A percentile compares a stretch with the other conserved stretches of the same genome.
Conservation (phyloP, 139 green algal species). For the Edaphochlamys debaryana region DNA sequence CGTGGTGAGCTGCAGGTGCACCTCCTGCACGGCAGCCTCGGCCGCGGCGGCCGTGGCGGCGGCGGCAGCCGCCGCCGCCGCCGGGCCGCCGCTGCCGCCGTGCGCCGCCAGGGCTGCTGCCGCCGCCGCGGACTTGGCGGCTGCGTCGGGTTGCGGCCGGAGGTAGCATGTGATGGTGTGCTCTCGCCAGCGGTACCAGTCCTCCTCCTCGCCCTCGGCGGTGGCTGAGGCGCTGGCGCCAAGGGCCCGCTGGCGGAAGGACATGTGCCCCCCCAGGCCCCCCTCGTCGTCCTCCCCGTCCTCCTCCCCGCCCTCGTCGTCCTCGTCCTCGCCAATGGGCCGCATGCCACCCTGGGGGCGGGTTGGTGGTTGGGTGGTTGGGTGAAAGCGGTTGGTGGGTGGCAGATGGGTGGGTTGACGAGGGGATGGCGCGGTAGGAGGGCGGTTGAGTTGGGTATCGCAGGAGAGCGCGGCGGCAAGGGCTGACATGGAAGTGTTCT, state of each 20-base stretch:
- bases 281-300: not conserved
- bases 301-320: not conserved
- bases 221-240: not conserved
- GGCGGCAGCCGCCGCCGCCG: not conserved
- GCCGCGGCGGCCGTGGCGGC: no score
- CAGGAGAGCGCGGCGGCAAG: no score
- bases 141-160: constrained; percentile 31
- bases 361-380: no score
- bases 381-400: no score
- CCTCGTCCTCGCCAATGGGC: not conserved
- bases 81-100: not conserved
- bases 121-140: not conserved
- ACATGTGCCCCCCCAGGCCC: not conserved
- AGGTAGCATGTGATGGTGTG: constrained; percentile 56
- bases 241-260: no score
- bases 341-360: no score
- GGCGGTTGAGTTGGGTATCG: no score
- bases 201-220: not conserved
- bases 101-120: not conserved
- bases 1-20: constrained; percentile 61
- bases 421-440: no score
- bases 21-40: constrained; percentile 23
- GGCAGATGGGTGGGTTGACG: no score
- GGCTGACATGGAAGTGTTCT: no score
- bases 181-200: constrained; percentile 54